Percentiles rank a stretch among this genome's conserved stretches.
Conservation (phyloP, 2,329 filamentous ascomycete species). For the Monilinia laxa region DNA sequence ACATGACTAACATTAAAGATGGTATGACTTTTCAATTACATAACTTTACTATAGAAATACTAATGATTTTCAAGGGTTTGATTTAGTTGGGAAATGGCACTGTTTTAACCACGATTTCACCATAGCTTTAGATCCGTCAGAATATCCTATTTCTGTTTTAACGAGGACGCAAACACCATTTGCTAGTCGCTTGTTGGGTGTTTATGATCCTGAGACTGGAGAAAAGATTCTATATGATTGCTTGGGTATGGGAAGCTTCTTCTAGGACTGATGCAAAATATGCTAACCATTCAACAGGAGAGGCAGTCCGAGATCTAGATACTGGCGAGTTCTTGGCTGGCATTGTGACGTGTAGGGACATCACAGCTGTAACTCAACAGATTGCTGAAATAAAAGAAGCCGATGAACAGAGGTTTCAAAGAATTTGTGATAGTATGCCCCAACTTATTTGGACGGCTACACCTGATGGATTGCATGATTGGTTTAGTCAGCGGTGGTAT, state of each 20-base stretch:
- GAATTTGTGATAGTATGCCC: constrained; percentile 73
- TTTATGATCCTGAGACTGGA: constrained; percentile 55
- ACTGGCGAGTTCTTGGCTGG: constrained; percentile 73
- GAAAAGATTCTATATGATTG: constrained; percentile 61
- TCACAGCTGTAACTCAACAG: constrained; percentile 67
- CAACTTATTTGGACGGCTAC: constrained; percentile 73
- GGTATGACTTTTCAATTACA: constrained; percentile 35
- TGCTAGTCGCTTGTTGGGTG: constrained; percentile 59
- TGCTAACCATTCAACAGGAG: constrained; percentile 42
- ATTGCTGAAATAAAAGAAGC: constrained; percentile 68
- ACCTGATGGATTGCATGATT: constrained; percentile 66
- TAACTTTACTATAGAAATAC: not conserved
- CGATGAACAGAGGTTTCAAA: constrained; percentile 71
- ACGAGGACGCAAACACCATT: constrained; percentile 62
- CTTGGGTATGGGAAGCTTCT: constrained; percentile 43
- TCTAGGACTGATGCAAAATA: not conserved
- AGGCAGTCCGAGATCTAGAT: constrained; percentile 63
- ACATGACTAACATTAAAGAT: constrained; percentile 44
- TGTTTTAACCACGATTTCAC: constrained; percentile 68
- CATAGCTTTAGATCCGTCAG: constrained; percentile 53
- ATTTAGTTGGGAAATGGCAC: constrained; percentile 60
- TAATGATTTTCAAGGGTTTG: constrained; percentile 37
- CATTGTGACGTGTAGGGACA: constrained; percentile 59
- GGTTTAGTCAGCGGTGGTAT: constrained; percentile 74
- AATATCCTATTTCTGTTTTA: constrained; percentile 66